phyloP scores from a whole-genome alignment of 2,329 filamentous ascomycete species.

The Xylariaceae sp. region DNA sequence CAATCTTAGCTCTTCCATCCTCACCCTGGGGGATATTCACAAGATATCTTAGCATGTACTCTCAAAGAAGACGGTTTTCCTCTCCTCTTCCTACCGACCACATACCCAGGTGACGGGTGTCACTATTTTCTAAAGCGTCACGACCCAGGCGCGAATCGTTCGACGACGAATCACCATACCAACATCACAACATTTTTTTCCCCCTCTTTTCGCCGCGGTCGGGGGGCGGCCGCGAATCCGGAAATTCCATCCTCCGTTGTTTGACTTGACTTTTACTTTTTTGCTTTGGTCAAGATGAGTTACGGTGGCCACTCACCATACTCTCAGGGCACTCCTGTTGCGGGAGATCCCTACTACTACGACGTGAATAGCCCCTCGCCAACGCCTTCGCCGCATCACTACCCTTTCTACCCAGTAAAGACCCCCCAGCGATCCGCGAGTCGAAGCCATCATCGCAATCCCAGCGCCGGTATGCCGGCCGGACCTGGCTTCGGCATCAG shows the following conservation, averaged over 20 bases:
- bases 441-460: conserved; percentile 46
- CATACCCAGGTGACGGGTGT: conserved; percentile 59
- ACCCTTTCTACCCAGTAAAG: conserved; percentile 43
- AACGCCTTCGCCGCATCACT: conserved; percentile 53
- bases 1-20: conserved; percentile 21
- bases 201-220: conserved; percentile 9
- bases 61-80: conserved; percentile 50
- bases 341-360: conserved; percentile 46
- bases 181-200: conserved; percentile 14
- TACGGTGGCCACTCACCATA: conserved; percentile 39
- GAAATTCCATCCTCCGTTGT: conserved; percentile 15
- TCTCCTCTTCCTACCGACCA: conserved; percentile 56
- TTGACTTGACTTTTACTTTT: conserved; percentile 22
- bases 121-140: conserved; percentile 43
- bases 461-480: conserved; percentile 36
- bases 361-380: conserved; percentile 51
- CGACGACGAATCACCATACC: conserved; percentile 7
- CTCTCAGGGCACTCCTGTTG: conserved; percentile 41
- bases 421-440: conserved; percentile 53
- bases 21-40: conserved; percentile 36
- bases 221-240: conserved; percentile 18
- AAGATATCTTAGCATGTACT: conserved; percentile 51
- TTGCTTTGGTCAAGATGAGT: conserved; percentile 36
- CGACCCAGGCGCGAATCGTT: conserved; percentile 43
- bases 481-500: conserved; percentile 34